Conservation (phyloP, 2,329 filamentous ascomycete genomes). For the Cercospora sojina region DNA sequence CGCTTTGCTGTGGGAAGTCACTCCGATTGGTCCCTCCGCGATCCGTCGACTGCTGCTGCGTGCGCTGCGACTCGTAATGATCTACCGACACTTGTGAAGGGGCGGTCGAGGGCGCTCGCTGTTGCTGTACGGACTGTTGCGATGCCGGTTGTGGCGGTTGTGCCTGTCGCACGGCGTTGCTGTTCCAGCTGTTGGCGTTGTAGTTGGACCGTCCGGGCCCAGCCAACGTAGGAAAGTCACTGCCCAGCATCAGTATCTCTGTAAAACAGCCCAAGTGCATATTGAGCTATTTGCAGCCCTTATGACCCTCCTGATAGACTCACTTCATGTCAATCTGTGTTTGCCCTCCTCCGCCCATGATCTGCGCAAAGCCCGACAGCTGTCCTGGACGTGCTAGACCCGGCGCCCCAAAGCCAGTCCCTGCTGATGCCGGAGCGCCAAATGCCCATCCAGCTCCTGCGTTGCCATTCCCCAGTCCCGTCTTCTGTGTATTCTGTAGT, state of each 20-base stretch:
- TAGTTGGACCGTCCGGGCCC: constrained; percentile 57
- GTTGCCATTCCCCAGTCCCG: constrained; percentile 48
- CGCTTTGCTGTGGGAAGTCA: constrained; percentile 61
- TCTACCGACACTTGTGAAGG: constrained; percentile 50
- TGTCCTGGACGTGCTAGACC: constrained; percentile 31
- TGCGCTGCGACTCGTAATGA: constrained; percentile 55
- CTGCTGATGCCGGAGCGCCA: constrained; percentile 53
- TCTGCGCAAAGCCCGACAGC: constrained; percentile 39
- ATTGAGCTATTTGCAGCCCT: background rate
- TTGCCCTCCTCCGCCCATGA: constrained; percentile 37
- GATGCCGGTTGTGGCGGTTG: constrained; percentile 43
- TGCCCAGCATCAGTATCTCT: constrained; percentile 37
- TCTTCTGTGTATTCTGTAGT: constrained; percentile 38
- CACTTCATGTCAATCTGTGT: constrained; percentile 40
- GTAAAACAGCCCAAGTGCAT: background rate
- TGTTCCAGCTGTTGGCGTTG: constrained; percentile 56
- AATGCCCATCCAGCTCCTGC: constrained; percentile 55
- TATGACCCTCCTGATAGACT: constrained; percentile 20
- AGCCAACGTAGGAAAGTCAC: constrained; percentile 63
- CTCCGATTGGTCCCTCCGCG: constrained; percentile 51
- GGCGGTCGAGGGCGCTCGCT: constrained; percentile 47
- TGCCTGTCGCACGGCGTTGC: constrained; percentile 51
- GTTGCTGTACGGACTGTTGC: constrained; percentile 43
- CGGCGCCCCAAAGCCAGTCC: constrained; percentile 26
- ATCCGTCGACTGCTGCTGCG: constrained; percentile 37